These are phyloP conservation scores for Closterium sp. DNA, from an alignment of 139 green algal species.

Conservation along the genomic window DNA sequence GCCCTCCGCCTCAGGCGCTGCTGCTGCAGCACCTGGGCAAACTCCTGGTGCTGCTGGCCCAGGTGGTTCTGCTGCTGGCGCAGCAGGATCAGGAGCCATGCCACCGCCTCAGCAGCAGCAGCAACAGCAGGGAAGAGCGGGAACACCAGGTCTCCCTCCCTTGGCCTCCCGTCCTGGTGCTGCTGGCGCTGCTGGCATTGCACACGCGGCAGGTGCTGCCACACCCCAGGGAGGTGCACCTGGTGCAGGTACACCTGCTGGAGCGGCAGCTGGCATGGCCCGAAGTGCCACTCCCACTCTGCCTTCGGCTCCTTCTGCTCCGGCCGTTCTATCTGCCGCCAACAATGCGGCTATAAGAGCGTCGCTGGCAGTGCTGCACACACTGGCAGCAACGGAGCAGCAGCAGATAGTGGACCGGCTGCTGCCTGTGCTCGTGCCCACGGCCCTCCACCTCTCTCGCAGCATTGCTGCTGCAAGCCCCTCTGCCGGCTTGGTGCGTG, in stretches of 20 bases:
- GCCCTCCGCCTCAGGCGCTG: background rate
- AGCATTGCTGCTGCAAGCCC: background rate
- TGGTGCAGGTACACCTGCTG: conserved; percentile 19
- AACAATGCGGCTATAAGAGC: conserved; percentile 1
- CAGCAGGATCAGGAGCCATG: conserved; percentile 12
- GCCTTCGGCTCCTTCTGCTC: background rate
- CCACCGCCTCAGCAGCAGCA: background rate
- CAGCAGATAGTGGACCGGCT: conserved; percentile 7
- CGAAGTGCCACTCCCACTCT: background rate
- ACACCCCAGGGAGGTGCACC: conserved; percentile 5
- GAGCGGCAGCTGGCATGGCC: conserved; percentile 2
- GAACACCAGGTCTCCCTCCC: background rate
- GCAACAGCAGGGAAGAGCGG: background rate
- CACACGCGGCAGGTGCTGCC: background rate
- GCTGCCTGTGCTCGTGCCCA: conserved; percentile 12
- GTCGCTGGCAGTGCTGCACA: background rate
- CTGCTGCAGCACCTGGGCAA: conserved; percentile 58
- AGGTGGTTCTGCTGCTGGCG: background rate
- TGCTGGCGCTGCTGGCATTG: background rate
- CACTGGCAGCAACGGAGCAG: background rate
- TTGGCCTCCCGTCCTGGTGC: background rate
- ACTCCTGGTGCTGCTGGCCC: background rate
- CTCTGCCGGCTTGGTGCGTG: background rate
- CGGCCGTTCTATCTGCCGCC: background rate
- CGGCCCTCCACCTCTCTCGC: background rate